Conservation (phyloP, 805 yeast species). For the Nadsonia fulvescens region DNA sequence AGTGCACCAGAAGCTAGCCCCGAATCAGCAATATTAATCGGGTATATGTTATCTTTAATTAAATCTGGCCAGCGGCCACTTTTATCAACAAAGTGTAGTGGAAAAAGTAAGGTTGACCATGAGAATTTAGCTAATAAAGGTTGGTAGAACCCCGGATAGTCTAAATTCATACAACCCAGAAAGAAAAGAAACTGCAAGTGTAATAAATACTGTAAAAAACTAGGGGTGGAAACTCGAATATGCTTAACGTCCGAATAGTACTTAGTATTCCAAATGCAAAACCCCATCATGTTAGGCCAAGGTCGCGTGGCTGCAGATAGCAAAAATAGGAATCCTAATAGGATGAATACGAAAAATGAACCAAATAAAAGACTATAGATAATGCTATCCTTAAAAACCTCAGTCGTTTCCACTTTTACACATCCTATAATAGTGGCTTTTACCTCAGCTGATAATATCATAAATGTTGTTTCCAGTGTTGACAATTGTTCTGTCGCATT, state of each 20-base stretch:
- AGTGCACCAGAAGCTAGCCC: too few relatives aligned
- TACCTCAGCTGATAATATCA: constrained; percentile 13
- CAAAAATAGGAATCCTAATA: constrained; percentile 22
- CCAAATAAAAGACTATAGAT: constrained; percentile 23
- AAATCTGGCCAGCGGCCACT: too few relatives aligned
- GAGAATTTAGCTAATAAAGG: constrained; percentile 31
- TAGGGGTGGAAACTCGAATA: constrained; percentile 34
- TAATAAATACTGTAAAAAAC: constrained; percentile 27
- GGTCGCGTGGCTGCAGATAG: constrained; percentile 32
- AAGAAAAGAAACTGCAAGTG: constrained; percentile 45
- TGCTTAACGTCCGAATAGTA: constrained; percentile 40
- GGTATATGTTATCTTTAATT: too few relatives aligned
- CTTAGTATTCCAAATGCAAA: constrained; percentile 32
- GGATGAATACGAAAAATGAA: constrained; percentile 23
- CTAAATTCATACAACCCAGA: constrained; percentile 30
- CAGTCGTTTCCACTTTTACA: constrained; percentile 29
- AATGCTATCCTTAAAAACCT: constrained; percentile 24
- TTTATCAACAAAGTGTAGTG: constrained; percentile 10
- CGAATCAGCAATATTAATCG: too few relatives aligned
- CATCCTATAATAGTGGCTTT: constrained; percentile 27
- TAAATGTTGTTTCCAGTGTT: constrained; percentile 12
- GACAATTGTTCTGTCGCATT: constrained; percentile 9
- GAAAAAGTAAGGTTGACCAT: constrained; percentile 37
- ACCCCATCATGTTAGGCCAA: constrained; percentile 37
- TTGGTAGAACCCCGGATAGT: constrained; percentile 46